These are phyloP conservation scores for Euptelea pleiosperma DNA, from an alignment of 164 flowering plant species.

Conservation along the genomic window DNA sequence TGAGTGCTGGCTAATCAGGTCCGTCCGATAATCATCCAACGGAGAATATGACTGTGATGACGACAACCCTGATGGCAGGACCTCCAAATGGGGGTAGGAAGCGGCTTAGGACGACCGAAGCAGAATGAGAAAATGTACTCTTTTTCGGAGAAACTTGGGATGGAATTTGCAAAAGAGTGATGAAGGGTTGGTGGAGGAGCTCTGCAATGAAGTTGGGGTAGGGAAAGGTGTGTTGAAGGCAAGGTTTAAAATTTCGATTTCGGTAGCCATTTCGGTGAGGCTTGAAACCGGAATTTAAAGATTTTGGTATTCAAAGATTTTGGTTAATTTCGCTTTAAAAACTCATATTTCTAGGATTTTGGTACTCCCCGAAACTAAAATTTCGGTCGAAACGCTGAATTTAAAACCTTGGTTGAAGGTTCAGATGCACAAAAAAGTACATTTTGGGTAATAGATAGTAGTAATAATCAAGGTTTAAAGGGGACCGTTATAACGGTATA, in stretches of 20 bases:
- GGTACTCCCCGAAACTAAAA: no score
- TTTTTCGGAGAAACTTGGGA: constrained; percentile 61
- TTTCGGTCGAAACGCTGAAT: no score
- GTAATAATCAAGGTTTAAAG: no score
- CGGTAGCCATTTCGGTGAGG: no score
- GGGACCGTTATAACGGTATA: no score
- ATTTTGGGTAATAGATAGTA: no score
- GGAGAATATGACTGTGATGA: not conserved
- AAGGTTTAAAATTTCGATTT: no score
- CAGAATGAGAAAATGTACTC: constrained; percentile 80
- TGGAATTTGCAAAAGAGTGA: constrained; percentile 70
- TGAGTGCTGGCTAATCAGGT: constrained; percentile 42
- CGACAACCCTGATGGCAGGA: not conserved
- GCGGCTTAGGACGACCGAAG: constrained; percentile 64
- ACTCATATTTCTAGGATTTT: no score
- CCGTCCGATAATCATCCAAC: constrained; percentile 4
- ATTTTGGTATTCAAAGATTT: no score
- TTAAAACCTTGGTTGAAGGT: no score
- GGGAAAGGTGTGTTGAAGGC: constrained; percentile 59
- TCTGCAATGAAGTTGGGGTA: constrained; percentile 67
- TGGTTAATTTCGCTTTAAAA: no score
- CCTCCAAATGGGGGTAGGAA: constrained; percentile 38
- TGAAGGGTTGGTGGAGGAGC: constrained; percentile 42
- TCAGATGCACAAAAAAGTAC: constrained; percentile 85
- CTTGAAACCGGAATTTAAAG: no score